phyloP scores from a whole-genome alignment of 2,329 filamentous ascomycete genomes.

The Talaromyces islandicus region DNA sequence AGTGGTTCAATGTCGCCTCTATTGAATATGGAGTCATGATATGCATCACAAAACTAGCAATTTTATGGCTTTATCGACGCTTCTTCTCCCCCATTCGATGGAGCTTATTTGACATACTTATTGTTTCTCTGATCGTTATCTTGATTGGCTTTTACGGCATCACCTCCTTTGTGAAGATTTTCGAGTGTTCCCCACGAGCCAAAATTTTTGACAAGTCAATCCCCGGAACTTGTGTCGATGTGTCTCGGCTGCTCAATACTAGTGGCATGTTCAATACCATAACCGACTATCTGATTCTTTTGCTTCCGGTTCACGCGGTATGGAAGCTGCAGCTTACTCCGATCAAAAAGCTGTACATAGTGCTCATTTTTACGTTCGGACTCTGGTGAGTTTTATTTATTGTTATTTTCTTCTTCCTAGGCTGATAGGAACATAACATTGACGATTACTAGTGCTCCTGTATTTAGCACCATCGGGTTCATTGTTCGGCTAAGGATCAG shows the following conservation, averaged over 20 bases:
- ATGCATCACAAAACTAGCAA: constrained; percentile 15
- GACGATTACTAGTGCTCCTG: not conserved
- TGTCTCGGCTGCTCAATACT: constrained; percentile 5
- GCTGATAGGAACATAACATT: not conserved
- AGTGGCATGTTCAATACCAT: constrained; percentile 11
- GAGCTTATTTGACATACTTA: constrained; percentile 7
- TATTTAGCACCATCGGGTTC: constrained; percentile 3
- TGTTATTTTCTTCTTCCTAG: too few species aligned
- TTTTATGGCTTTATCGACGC: constrained; percentile 15
- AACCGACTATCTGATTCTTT: constrained; percentile 10
- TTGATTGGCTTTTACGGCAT: constrained; percentile 12
- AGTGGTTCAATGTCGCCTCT: constrained; percentile 8
- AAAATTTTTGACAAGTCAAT: constrained; percentile 9
- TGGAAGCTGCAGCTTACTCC: constrained; percentile 11
- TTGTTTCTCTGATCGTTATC: constrained; percentile 11
- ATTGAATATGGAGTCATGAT: constrained; percentile 16
- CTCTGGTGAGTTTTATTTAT: not conserved
- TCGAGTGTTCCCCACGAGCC: constrained; percentile 11
- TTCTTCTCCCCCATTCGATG: constrained; percentile 11
- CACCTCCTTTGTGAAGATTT: constrained; percentile 12
- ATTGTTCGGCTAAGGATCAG: not conserved
- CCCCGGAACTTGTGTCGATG: constrained; percentile 11
- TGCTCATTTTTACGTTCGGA: constrained; percentile 1
- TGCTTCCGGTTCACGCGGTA: constrained; percentile 8
- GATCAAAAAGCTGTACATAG: not conserved